These are phyloP conservation scores for Coelastrella sp. DNA, from an alignment of 139 green algal genomes.

Conservation along the genomic window DNA sequence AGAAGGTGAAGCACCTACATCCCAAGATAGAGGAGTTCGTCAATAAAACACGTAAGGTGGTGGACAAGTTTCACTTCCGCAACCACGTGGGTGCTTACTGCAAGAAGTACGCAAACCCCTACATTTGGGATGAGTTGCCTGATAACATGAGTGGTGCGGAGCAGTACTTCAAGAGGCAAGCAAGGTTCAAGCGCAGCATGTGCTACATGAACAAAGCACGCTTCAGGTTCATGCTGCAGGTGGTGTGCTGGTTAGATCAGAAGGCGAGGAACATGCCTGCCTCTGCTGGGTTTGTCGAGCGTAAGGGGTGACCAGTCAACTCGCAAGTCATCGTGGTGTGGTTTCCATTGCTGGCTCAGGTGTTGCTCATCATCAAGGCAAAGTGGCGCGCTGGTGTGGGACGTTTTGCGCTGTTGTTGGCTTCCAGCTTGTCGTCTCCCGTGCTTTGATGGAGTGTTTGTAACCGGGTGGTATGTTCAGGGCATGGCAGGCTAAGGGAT, in stretches of 20 bases:
- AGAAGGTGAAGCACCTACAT: not conserved
- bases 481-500: no score
- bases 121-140: not conserved
- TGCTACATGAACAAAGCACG: not conserved
- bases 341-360: no score
- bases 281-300: not conserved
- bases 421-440: no score
- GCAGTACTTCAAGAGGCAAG: not conserved
- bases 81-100: not conserved
- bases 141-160: not conserved
- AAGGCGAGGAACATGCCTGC: not conserved
- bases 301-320: no score
- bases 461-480: no score
- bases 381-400: no score
- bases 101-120: not conserved
- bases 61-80: not conserved
- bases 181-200: slow-evolving; percentile 1
- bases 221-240: not conserved
- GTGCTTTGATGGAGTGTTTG: no score
- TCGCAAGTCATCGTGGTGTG: no score
- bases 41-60: not conserved
- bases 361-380: no score
- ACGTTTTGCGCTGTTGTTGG: no score
- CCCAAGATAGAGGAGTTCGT: not conserved
- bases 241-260: not conserved